Evolutionary conservation across 441 rosid genomes (phyloP).

Genomic region (Adansonia madagascariensis): DNA sequence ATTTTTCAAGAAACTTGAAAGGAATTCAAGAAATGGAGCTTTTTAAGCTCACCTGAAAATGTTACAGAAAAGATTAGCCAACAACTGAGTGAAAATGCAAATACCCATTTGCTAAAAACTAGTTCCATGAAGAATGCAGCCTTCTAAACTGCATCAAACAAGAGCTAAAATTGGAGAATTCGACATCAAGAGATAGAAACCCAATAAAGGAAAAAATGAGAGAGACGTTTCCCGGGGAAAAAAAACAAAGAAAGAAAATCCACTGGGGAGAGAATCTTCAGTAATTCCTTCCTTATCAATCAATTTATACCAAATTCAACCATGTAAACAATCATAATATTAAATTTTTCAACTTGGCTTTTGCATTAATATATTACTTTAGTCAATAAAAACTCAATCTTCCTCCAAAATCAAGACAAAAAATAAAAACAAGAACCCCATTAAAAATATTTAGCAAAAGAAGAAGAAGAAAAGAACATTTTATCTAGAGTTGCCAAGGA

Average conservation of each 20-base stretch:
- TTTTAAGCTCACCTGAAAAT: conserved; percentile 42
- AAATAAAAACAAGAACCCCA: conserved; percentile 1
- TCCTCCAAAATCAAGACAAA: conserved; percentile 6
- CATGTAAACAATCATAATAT: conserved; percentile 45
- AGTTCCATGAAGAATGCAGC: conserved; percentile 61
- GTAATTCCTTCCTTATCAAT: conserved; percentile 50
- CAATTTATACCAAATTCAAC: conserved; percentile 55
- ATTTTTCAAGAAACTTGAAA: background rate
- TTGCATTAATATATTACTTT: conserved; percentile 16
- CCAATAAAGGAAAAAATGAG: conserved; percentile 19
- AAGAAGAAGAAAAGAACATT: conserved; percentile 37
- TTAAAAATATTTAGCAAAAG: conserved; percentile 23
- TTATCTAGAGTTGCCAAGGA: conserved; percentile 5
- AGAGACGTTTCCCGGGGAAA: conserved; percentile 14
- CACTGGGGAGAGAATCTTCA: conserved; percentile 36
- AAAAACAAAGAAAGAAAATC: background rate
- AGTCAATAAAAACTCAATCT: background rate
- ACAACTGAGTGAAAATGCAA: conserved; percentile 48
- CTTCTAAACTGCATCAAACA: conserved; percentile 32
- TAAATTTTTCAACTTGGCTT: background rate
- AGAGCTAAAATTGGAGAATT: conserved; percentile 32
- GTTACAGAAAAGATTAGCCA: conserved; percentile 46
- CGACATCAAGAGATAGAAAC: conserved; percentile 32
- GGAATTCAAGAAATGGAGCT: background rate
- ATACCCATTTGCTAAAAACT: conserved; percentile 53